Conservation (phyloP, 2,329 filamentous ascomycete species). For the Pseudodiploospora longispora region DNA sequence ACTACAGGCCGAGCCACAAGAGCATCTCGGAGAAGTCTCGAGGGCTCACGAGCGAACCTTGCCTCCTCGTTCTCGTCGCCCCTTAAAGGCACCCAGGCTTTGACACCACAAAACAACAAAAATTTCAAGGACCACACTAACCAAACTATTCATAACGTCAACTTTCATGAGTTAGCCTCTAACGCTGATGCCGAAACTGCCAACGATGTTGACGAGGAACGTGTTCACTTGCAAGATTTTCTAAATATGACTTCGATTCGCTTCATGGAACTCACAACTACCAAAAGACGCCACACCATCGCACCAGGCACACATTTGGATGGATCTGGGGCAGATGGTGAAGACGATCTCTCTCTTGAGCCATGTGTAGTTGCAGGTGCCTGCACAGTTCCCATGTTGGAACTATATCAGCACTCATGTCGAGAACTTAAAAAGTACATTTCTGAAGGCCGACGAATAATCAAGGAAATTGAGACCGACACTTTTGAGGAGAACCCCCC, state of each 20-base stretch:
- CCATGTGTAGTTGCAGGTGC: constrained; percentile 80
- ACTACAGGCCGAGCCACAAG: constrained; percentile 52
- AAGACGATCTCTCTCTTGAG: constrained; percentile 56
- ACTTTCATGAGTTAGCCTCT: constrained; percentile 30
- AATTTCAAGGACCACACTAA: constrained; percentile 48
- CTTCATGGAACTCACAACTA: constrained; percentile 98
- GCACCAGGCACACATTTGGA: constrained; percentile 45
- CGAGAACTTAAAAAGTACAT: constrained; percentile 96
- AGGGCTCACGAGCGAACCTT: constrained; percentile 33
- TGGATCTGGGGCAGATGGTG: constrained; percentile 29
- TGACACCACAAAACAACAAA: constrained; percentile 48
- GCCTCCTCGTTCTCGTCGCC: constrained; percentile 41
- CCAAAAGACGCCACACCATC: constrained; percentile 80
- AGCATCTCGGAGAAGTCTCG: constrained; percentile 39
- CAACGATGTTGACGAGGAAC: constrained; percentile 44
- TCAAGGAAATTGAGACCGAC: constrained; percentile 83
- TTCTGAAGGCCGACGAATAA: constrained; percentile 80
- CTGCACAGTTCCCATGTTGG: constrained; percentile 86
- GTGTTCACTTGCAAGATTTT: constrained; percentile 84
- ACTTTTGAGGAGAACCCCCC: constrained; percentile 85
- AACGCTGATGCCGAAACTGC: constrained; percentile 32
- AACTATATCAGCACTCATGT: constrained; percentile 91
- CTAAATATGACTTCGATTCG: constrained; percentile 91
- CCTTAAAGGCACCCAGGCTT: constrained; percentile 31
- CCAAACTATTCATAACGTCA: constrained; percentile 35